A percentile compares a stretch with the other conserved stretches of the same genome.
phyloP scores from a whole-genome alignment of 768 basidiomycete species.

The Tephrocybe sp. region DNA sequence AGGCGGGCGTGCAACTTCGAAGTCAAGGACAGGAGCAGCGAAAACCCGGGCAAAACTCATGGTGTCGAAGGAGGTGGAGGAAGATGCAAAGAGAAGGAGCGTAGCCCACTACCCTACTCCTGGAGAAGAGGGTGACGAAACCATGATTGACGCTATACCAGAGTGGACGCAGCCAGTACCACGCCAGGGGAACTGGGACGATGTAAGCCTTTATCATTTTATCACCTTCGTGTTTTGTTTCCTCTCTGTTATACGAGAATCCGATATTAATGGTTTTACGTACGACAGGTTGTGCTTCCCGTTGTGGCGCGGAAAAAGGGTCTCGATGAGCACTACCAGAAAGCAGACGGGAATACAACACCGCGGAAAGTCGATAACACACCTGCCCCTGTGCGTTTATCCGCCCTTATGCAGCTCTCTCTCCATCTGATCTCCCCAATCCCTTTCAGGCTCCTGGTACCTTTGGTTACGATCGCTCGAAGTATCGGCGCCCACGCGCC shows the following conservation, averaged over 20 bases:
- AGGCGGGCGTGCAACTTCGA: slow-evolving; percentile 30
- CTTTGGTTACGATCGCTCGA: slow-evolving; percentile 75
- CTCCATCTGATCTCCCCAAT: neutral
- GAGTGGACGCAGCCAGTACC: slow-evolving; percentile 77
- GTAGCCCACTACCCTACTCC: slow-evolving; percentile 71
- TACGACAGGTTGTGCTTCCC: slow-evolving; percentile 71
- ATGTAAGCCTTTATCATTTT: slow-evolving; percentile 40
- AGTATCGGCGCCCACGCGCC: slow-evolving; percentile 54
- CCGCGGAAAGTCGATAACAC: slow-evolving; percentile 41
- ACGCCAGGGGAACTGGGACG: slow-evolving; percentile 79
- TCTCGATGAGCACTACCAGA: slow-evolving; percentile 67
- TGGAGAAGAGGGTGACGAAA: slow-evolving; percentile 35
- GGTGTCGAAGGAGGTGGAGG: slow-evolving; percentile 35
- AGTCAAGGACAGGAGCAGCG: slow-evolving; percentile 28
- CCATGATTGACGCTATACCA: slow-evolving; percentile 74
- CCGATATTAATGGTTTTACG: slow-evolving; percentile 8
- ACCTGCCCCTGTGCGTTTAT: slow-evolving; percentile 59
- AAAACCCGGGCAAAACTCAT: slow-evolving; percentile 42
- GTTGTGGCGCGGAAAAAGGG: slow-evolving; percentile 85
- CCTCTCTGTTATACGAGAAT: slow-evolving; percentile 6
- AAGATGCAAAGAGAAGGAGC: slow-evolving; percentile 51
- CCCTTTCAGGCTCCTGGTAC: slow-evolving; percentile 71
- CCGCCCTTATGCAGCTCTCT: slow-evolving; percentile 2
- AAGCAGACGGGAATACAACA: slow-evolving; percentile 67
- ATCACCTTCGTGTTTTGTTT: slow-evolving; percentile 5